Base-by-base conservation (phyloP, 2,329 filamentous ascomycete genomes). In the Neofusicoccum kwambonambiense region DNA sequence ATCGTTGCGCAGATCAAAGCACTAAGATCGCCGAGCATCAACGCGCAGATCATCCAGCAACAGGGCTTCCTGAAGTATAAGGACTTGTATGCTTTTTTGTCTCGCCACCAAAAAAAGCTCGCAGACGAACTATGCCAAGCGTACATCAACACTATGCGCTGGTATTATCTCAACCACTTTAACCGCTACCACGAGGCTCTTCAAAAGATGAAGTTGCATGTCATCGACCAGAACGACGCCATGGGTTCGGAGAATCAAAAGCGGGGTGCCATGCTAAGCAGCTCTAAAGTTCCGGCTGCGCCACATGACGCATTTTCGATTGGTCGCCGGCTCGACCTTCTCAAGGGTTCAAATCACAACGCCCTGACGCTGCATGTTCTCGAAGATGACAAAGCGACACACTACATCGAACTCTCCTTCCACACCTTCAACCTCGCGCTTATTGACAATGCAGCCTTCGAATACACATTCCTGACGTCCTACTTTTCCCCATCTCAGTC, bases 111-210 rank as follows among this genome's bases (percentile, higher is more conserved):
- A 71, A 82, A 90, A 1, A 84, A 87, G n/a, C 86, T 99, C 5
- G 92, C 92, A 8, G 89, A 93, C 62, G 92, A 99, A 77, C 96
- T 99, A 69, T 89, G 89, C 8, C 90, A 92, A 75, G 95, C 96
- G 3, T 99, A 99, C 73, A 89, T 96, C 80, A 97, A 97, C 76
- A 99, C 96, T 0, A 99, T 99, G 92, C 88, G 93, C 62, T 99
- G 95, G 95, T 99, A 99, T 74, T 98, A 98, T 75, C 80, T 90
- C 62, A 95, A 90, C 69, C 92, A 97, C 75, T 99, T 99, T 74
- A 88, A 87, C 3, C 89, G 94, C 39, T 99, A 99, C 76, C 88
- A 90, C 68, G 88, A 89, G 70, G 89, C 95, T 0, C 82, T 99
- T 5, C 89, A 90, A 64, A 96, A 92, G 76, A 84, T 99, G 66